Percentiles rank a stretch among this genome's conserved stretches.
Conservation (phyloP, 768 basidiomycete genomes). For the Pleurotus salmoneostramineus region DNA sequence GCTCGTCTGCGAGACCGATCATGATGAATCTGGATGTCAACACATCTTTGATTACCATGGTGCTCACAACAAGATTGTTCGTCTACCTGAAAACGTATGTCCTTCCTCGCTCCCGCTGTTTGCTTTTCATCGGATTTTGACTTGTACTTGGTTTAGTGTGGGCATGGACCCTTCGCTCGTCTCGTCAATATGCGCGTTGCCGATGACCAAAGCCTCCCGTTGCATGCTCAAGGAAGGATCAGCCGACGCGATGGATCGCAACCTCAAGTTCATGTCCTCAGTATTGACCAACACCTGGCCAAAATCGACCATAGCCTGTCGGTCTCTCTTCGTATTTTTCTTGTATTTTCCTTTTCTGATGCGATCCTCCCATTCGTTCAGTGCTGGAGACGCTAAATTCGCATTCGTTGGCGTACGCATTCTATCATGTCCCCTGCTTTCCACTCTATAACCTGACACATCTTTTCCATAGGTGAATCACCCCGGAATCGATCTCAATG, state of each 20-base stretch:
- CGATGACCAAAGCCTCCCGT: conserved; percentile 31
- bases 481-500: not conserved
- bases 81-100: conserved; percentile 47
- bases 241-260: conserved; percentile 19
- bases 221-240: conserved; percentile 15
- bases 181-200: conserved; percentile 31
- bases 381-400: not conserved
- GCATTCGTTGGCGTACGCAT: not conserved
- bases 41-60: conserved; percentile 34
- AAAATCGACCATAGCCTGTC: conserved; percentile 16
- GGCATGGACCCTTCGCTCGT: conserved; percentile 17
- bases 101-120: not conserved
- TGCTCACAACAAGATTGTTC: conserved; percentile 46
- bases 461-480: not conserved
- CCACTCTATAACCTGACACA: not conserved
- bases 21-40: conserved; percentile 25
- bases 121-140: not conserved
- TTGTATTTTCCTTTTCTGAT: not conserved
- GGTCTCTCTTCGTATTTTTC: not conserved
- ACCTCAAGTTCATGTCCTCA: conserved; percentile 28
- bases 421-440: too few relatives aligned
- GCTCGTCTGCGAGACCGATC: not conserved
- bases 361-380: not conserved
- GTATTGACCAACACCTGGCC: conserved; percentile 29
- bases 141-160: conserved; percentile 5